These are phyloP conservation scores for Penicillium sp. DNA, from an alignment of 2,329 filamentous ascomycete species.

Conservation along the genomic window DNA sequence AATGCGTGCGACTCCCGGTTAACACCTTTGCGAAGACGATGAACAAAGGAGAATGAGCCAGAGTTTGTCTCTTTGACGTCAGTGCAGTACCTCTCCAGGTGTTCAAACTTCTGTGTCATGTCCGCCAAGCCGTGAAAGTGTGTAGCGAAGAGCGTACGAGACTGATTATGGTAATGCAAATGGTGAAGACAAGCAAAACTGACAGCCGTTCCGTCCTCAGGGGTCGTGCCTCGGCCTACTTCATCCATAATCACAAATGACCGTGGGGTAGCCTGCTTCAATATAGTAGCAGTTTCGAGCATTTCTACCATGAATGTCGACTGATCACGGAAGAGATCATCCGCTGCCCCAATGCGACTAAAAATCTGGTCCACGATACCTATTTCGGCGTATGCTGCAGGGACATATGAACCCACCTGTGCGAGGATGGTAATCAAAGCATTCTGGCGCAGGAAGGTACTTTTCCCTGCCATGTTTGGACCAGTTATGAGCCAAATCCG, in stretches of 20 bases:
- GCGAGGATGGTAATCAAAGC: conserved; percentile 91
- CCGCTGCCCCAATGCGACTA: conserved; percentile 87
- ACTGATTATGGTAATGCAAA: conserved; percentile 73
- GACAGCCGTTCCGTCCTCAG: conserved; percentile 86
- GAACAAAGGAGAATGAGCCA: conserved; percentile 77
- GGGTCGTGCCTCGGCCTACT: conserved; percentile 90
- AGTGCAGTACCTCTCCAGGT: conserved; percentile 79
- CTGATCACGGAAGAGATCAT: conserved; percentile 91
- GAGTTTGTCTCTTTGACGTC: conserved; percentile 75
- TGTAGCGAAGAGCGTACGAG: conserved; percentile 85
- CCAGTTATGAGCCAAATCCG: conserved; percentile 69
- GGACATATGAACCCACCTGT: conserved; percentile 90
- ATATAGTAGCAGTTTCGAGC: conserved; percentile 90
- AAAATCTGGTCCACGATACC: conserved; percentile 96
- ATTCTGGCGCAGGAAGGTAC: conserved; percentile 92
- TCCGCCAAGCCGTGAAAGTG: conserved; percentile 89
- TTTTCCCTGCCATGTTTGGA: conserved; percentile 99
- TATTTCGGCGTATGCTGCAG: conserved; percentile 79
- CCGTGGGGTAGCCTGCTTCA: conserved; percentile 76
- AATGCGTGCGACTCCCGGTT: conserved; percentile 88
- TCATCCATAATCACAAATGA: conserved; percentile 99
- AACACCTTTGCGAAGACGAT: conserved; percentile 76
- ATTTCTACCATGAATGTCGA: conserved; percentile 99
- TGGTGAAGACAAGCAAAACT: conserved; percentile 87
- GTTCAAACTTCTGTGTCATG: conserved; percentile 61